Base-by-base conservation (phyloP, 169 alveolate species). In the Plasmodium gaboni region DNA sequence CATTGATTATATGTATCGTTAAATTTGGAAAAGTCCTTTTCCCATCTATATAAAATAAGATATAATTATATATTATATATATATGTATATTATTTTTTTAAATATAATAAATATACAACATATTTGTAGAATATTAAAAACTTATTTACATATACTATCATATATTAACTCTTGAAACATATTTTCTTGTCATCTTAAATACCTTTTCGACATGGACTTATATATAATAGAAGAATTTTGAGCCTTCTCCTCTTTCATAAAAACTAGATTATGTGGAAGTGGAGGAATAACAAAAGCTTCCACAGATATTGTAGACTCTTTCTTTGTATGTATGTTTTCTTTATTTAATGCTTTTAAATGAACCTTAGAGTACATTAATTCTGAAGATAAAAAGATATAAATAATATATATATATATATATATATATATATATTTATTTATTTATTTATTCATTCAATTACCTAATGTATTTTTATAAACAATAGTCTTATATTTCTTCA, bases 231-330 rank as follows among this genome's bases (percentile, higher is more conserved):
- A 80, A 53, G 92, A 50, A 50, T 86, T 76, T 24, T 59, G 87
- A 48, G 67, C 76, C 72, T 68, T 88, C 32, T 78, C 73, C 63
- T 90, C 95, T 8, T 93, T 70, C n/a, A 93, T 73, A 22, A 94
- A 85, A 61, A 86, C 68, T 69, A 94, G 61, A 13, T 91, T 95
- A 46, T 60, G 68, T 13, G 96, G 96, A 83, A 94, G 87, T 3
- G 96, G 96, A 10, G 96, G 96, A 10, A 94, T 70, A 1, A 94
- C 93, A 63, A 88, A 92, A 74, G 93, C 93, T 70, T 94, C 95
- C 13, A 94, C 67, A 13, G 95, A 85, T 38, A 94, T 88, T 0
- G 95, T 71, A 10, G 96, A 93, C 59, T 94, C 89, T 67, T 48
- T 73, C 28, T 69, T 86, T 42, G 86, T 86, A 38, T 86, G 92